These are phyloP conservation scores for Rubia occidens DNA, from an alignment of 305 asterid species.

Conservation along the genomic window DNA sequence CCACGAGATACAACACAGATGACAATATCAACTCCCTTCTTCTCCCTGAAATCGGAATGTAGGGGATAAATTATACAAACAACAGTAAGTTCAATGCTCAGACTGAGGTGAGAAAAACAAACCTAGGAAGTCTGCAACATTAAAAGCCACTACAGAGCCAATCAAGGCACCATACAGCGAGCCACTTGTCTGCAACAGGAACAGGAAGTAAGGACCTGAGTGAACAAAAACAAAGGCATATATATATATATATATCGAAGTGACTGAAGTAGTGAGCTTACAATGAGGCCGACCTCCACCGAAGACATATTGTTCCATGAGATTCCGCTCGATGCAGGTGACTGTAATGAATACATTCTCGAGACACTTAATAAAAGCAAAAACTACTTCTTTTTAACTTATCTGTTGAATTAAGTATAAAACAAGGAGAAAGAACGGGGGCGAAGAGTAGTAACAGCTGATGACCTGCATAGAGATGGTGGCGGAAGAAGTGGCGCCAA, in stretches of 20 bases:
- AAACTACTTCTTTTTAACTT: too few species aligned
- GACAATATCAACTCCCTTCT: constrained; percentile 76
- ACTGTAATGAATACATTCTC: constrained; percentile 44
- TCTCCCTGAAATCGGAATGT: constrained; percentile 47
- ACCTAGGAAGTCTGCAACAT: constrained; percentile 85
- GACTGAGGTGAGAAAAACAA: constrained; percentile 24
- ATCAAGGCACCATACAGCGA: constrained; percentile 86
- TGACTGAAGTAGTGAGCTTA: constrained; percentile 36
- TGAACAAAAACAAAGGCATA: constrained; percentile 3
- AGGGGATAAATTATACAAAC: not conserved
- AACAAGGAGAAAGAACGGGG: too few species aligned
- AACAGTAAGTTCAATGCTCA: constrained; percentile 15
- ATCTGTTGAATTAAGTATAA: too few species aligned
- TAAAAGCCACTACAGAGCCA: constrained; percentile 81
- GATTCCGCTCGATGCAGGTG: constrained; percentile 57
- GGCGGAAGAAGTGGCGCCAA: constrained; percentile 94
- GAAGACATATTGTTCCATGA: constrained; percentile 80
- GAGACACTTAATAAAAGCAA: not conserved
- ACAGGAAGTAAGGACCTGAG: constrained; percentile 23
- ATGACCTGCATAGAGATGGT: constrained; percentile 73
- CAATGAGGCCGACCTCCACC: constrained; percentile 70
- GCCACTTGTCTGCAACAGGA: constrained; percentile 76
- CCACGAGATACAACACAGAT: constrained; percentile 54
- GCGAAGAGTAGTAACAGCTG: not conserved
- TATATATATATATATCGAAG: not conserved